Conservation (phyloP, 306 rosid species). For the Acacia melanoxylon region DNA sequence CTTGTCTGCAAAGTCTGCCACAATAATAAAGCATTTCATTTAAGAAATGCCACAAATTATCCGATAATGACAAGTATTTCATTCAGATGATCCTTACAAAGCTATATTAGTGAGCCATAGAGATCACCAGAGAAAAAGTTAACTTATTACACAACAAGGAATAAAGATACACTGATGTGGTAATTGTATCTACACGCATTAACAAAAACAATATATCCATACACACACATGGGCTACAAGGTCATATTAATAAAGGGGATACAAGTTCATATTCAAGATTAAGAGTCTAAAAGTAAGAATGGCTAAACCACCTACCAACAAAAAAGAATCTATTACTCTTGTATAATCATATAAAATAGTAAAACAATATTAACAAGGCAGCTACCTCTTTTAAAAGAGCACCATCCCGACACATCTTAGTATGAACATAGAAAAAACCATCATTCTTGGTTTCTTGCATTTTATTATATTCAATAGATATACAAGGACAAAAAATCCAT, state of each 20-base stretch:
- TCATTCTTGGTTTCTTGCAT: constrained; percentile 89
- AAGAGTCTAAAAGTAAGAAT: constrained; percentile 23
- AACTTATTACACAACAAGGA: not conserved
- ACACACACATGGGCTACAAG: constrained; percentile 58
- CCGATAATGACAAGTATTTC: constrained; percentile 4
- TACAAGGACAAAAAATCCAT: not conserved
- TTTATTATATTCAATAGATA: not conserved
- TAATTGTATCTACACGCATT: constrained; percentile 23
- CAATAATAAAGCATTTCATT: constrained; percentile 29
- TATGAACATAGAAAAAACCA: constrained; percentile 94
- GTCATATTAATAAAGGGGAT: not conserved
- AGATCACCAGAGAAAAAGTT: not conserved
- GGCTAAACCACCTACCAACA: constrained; percentile 19
- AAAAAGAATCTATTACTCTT: constrained; percentile 16
- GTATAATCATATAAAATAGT: constrained; percentile 11
- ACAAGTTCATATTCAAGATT: constrained; percentile 16
- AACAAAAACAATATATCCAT: constrained; percentile 20
- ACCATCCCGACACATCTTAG: constrained; percentile 87
- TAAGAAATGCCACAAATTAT: not conserved
- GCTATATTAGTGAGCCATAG: constrained; percentile 7
- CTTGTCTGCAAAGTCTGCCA: constrained; percentile 18
- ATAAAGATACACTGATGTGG: not conserved
- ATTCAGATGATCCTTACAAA: not conserved
- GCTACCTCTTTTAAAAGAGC: constrained; percentile 90
- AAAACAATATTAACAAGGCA: constrained; percentile 29